phyloP scores from a whole-genome alignment of 2,329 filamentous ascomycete species.

The Metarhizium guizhouense region DNA sequence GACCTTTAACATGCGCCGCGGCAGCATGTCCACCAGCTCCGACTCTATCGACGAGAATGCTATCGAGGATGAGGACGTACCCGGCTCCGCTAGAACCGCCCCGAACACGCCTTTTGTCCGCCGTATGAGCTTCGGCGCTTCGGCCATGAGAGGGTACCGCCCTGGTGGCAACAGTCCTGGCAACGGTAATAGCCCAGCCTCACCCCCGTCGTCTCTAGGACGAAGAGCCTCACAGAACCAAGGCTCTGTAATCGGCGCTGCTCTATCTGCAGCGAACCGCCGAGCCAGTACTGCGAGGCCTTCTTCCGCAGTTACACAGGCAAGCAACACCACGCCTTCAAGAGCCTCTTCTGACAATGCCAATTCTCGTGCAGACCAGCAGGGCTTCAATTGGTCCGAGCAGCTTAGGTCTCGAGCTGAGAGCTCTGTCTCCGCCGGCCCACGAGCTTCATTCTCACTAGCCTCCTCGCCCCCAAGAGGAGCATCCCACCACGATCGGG shows the following conservation, averaged over 20 bases:
- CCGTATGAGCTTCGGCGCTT: conserved; percentile 82
- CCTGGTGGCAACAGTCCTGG: conserved; percentile 48
- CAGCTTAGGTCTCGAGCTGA: conserved; percentile 88
- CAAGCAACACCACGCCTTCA: conserved; percentile 49
- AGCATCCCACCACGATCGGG: conserved; percentile 47
- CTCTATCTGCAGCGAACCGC: conserved; percentile 24
- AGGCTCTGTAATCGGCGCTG: conserved; percentile 22
- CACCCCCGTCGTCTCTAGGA: conserved; percentile 28
- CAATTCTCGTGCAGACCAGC: conserved; percentile 61
- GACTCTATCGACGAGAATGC: conserved; percentile 63
- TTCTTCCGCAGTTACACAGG: conserved; percentile 34
- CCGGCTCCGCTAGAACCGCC: conserved; percentile 42
- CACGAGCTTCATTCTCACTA: conserved; percentile 50
- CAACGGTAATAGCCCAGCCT: conserved; percentile 49
- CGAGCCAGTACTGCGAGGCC: conserved; percentile 25
- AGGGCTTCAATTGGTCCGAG: conserved; percentile 93
- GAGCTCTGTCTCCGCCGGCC: conserved; percentile 54
- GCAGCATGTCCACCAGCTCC: conserved; percentile 62
- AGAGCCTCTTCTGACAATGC: conserved; percentile 57
- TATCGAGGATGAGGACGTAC: conserved; percentile 58
- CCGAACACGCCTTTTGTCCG: conserved; percentile 70
- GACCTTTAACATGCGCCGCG: conserved; percentile 47
- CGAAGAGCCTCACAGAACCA: conserved; percentile 21
- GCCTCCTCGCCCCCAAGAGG: conserved; percentile 32
- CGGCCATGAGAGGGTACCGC: conserved; percentile 54